These are phyloP conservation scores for Trichoderma lentiforme DNA, from an alignment of 2,329 filamentous ascomycete genomes.

Conservation along the genomic window DNA sequence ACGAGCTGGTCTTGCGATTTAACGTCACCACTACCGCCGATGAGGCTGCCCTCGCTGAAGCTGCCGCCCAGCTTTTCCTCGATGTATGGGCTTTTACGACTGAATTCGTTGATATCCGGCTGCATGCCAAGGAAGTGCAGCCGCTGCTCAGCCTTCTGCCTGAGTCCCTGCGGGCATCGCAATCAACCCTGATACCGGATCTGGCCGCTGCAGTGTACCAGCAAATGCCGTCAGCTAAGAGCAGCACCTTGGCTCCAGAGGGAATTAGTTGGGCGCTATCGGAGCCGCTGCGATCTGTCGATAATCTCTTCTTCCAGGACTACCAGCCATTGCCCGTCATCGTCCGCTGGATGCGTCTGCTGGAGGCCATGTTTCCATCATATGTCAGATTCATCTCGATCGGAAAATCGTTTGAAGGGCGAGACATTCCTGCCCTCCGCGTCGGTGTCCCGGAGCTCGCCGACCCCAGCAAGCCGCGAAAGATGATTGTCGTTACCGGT, in stretches of 20 bases:
- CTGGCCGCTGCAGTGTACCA: conserved; percentile 73
- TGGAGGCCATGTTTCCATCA: conserved; percentile 85
- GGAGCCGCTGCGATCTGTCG: conserved; percentile 38
- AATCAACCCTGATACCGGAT: conserved; percentile 75
- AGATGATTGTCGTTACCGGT: conserved; percentile 77
- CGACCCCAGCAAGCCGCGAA: conserved; percentile 50
- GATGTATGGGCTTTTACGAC: conserved; percentile 87
- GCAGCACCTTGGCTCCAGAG: conserved; percentile 23
- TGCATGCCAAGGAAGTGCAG: conserved; percentile 73
- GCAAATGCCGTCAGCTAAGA: conserved; percentile 29
- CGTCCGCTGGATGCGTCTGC: conserved; percentile 84
- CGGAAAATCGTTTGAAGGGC: conserved; percentile 83
- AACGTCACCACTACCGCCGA: conserved; percentile 68
- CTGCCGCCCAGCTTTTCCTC: conserved; percentile 70
- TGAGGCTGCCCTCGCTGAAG: conserved; percentile 67
- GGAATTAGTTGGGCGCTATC: conserved; percentile 31
- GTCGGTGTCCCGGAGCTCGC: conserved; percentile 58
- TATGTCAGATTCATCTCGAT: conserved; percentile 71
- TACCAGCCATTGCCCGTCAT: conserved; percentile 86
- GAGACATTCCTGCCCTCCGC: conserved; percentile 77
- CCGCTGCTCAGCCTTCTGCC: conserved; percentile 78
- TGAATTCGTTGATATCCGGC: conserved; percentile 78
- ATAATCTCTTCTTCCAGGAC: conserved; percentile 84
- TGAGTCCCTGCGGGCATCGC: conserved; percentile 64
- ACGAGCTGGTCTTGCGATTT: conserved; percentile 88